Evolutionary conservation across 1,284 basidiomycete genomes (phyloP), one percentile per base, ranked within the genome.

Genomic region (Melampsora larici-populina): DNA sequence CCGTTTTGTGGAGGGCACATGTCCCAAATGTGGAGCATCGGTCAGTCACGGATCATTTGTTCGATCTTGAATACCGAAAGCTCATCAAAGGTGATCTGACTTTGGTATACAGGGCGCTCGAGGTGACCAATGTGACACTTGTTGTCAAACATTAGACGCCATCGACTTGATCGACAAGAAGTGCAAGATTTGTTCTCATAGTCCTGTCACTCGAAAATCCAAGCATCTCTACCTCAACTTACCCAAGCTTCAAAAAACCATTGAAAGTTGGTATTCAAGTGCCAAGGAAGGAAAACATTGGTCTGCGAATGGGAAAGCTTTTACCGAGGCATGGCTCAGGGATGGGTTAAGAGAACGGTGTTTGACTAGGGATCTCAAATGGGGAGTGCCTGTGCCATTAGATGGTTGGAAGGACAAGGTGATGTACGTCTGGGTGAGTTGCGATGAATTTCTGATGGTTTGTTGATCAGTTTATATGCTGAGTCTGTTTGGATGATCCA

Each of bases 101-200:
- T 70, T 26, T 65, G 36, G 26, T 48, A 69, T n/a, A 15, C 81
- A 93, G 91, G 96, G 98, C 81, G 97, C 96, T 51, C 91, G 97
- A 65, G 97, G 97, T 13, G 97, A 99, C 84, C 97, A 99, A 87
- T 99, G 97, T 85, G 97, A 99, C 85, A 88, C 90, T 79, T 99
- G 97, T 83, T 90, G 91, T 60, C 89, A 94, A 80, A 97, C 96
- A 9, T 89, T 97, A 72, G 86, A 87, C 48, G 96, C 94, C 1
- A 89, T 96, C 79, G 94, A 97, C 82, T 89, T 99, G 79, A 88
- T 97, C 85, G 90, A 95, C 82, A 97, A 97, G n/a, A 90, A 94
- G 49, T 99, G 97, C 85, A 90, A 97, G 80, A 87, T 97, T n/a
- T 86, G 85, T 81, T 87, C 92, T 84, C 91, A 90, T 82, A 87